Conservation (phyloP, 2,329 filamentous ascomycete species). For the Pseudocercospora cruenta region DNA sequence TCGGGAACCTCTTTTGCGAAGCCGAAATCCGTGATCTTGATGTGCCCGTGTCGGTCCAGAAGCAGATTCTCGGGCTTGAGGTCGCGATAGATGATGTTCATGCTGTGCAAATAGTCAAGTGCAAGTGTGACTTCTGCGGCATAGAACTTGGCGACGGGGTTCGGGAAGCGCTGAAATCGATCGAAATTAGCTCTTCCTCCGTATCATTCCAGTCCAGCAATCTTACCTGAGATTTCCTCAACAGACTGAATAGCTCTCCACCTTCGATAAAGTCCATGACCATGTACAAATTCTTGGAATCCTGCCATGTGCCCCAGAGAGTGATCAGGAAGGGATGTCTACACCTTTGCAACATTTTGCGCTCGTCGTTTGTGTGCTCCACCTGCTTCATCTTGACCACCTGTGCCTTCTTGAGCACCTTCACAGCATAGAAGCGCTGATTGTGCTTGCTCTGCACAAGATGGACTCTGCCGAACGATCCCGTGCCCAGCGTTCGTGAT, state of each 20-base stretch:
- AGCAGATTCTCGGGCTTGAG: conserved; percentile 94
- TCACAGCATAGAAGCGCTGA: conserved; percentile 96
- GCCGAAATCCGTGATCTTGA: conserved; percentile 93
- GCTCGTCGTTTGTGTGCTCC: conserved; percentile 98
- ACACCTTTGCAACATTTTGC: conserved; percentile 92
- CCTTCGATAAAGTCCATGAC: conserved; percentile 99
- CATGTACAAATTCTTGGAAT: conserved; percentile 96
- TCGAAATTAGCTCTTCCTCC: not conserved
- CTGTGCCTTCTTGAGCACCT: conserved; percentile 97
- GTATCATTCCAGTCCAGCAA: no score
- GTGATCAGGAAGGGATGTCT: conserved; percentile 98
- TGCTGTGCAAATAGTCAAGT: conserved; percentile 89
- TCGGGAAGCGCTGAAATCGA: conserved; percentile 82
- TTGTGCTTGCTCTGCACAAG: conserved; percentile 98
- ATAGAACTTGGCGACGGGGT: conserved; percentile 98
- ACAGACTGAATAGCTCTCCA: conserved; percentile 91
- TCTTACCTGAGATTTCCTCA: conserved; percentile 80
- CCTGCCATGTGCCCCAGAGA: conserved; percentile 97
- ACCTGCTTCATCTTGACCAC: conserved; percentile 99
- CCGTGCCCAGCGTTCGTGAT: conserved; percentile 88
- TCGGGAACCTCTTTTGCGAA: conserved; percentile 98
- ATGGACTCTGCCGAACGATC: conserved; percentile 95
- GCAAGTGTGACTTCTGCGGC: conserved; percentile 95
- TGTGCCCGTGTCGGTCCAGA: conserved; percentile 82
- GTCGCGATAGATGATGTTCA: conserved; percentile 97